Evolutionary conservation across 2,329 filamentous ascomycete genomes (phyloP).

Genomic region (Hypoxylon sp.): DNA sequence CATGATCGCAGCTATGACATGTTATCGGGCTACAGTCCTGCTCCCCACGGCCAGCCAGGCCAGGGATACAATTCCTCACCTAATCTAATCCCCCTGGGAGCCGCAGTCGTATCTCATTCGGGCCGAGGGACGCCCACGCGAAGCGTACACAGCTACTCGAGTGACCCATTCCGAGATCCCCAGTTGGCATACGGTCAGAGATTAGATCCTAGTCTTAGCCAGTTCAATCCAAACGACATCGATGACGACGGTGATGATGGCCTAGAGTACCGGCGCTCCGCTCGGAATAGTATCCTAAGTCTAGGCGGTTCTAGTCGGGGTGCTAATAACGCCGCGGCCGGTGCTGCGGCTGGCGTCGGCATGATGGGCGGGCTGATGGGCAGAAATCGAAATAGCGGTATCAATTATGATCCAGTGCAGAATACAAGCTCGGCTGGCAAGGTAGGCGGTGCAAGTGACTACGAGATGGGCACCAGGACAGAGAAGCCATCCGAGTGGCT

Average conservation of each 20-base stretch:
- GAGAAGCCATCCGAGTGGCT: constrained; percentile 78
- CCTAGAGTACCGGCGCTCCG: constrained; percentile 68
- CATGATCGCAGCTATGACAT: constrained; percentile 49
- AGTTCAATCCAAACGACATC: constrained; percentile 84
- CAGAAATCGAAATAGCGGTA: constrained; percentile 57
- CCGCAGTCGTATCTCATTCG: constrained; percentile 53
- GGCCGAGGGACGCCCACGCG: constrained; percentile 63
- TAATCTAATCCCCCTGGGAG: constrained; percentile 59
- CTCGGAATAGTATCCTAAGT: constrained; percentile 73
- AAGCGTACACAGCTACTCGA: constrained; percentile 68
- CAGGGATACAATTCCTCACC: constrained; percentile 60
- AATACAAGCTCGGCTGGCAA: constrained; percentile 52
- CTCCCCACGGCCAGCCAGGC: constrained; percentile 48
- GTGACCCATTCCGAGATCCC: constrained; percentile 76
- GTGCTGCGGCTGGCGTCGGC: constrained; percentile 60
- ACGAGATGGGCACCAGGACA: constrained; percentile 54
- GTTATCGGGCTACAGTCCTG: constrained; percentile 40
- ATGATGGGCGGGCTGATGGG: constrained; percentile 61
- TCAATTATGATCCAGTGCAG: constrained; percentile 71
- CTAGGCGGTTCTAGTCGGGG: constrained; percentile 64
- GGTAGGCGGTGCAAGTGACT: constrained; percentile 55
- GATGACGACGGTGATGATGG: constrained; percentile 92
- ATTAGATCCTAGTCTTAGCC: constrained; percentile 67
- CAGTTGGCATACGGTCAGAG: constrained; percentile 62
- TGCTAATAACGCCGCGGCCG: constrained; percentile 63